Base-by-base conservation (phyloP, 2,329 filamentous ascomycete species). In the Botryotinia convoluta region DNA sequence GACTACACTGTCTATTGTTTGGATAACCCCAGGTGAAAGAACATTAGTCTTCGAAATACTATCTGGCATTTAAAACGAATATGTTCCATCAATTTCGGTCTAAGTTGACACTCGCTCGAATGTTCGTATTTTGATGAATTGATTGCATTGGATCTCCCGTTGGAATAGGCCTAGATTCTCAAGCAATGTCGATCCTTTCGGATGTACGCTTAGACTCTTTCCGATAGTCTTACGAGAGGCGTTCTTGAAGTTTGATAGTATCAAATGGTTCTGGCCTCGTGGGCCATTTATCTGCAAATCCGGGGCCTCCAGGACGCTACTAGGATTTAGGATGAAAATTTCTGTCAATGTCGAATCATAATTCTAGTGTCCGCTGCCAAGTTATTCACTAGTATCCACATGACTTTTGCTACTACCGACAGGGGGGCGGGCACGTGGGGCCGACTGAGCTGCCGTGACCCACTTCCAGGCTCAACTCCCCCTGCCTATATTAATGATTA, bases 111-210 rank as follows among this genome's bases (percentile, higher is more conserved):
- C 51, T 18, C 6, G 16, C 26, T 7, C 5, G 2, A 51, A n/a
- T 14, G 0, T n/a, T n/a, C 3, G 14, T 54, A 29, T 54, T 3
- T 29, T 54, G 14, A 18, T 29, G n/a, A 54, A 54, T 18, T 1
- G 6, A 18, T 57, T 29, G n/a, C 18, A 18, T 18, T 57, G 7
- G 3, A 54, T 18, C 0, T 57, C n/a, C 0, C 0, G 14, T 18
- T 57, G n/a, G 1, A 57, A 57, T 29, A 18, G n/a, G 51, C 3
- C 51, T 32, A 57, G n/a, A 57, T 29, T 29, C 14, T 57, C 51
- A 4, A 29, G 51, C 14, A 57, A 29, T 18, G n/a, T 29, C 51
- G n/a, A 57, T 57, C 7, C 3, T 57, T 9, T 57, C 51, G 14
- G 9, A 29, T 29, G 0, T 29, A 18, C 7, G 51, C n/a, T 32